A percentile compares a stretch with the other conserved stretches of the same genome.
These are phyloP conservation scores for Musa schizocarpa DNA, from an alignment of 176 grass and related monocot species.

Conservation along the genomic window DNA sequence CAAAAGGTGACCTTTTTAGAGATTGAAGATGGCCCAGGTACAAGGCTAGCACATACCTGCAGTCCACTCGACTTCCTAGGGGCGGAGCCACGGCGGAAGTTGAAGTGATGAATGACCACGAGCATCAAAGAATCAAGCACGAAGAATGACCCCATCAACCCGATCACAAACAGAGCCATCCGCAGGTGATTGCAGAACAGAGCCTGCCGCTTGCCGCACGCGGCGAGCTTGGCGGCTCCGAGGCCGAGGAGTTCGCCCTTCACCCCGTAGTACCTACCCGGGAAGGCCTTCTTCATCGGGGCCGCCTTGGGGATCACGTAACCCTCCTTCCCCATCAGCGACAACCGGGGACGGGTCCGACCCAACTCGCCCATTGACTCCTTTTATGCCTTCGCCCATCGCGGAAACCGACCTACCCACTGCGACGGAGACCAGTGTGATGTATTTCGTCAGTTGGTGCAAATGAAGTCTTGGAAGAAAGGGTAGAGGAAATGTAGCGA, in stretches of 20 bases:
- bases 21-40: background rate
- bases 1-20: background rate
- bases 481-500: too few species aligned
- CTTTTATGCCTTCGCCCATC: background rate
- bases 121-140: constrained; percentile 65
- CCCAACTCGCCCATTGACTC: background rate
- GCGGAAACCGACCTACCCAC: constrained; percentile 5
- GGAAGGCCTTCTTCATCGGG: background rate
- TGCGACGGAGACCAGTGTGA: background rate
- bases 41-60: constrained; percentile 34
- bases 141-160: constrained; percentile 56
- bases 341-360: background rate
- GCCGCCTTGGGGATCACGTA: background rate
- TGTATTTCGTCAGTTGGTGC: background rate
- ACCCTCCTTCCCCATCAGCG: constrained; percentile 2
- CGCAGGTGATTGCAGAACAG: constrained; percentile 51
- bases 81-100: constrained; percentile 31
- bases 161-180: constrained; percentile 43
- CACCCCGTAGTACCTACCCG: background rate
- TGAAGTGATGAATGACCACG: constrained; percentile 59
- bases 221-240: constrained; percentile 28
- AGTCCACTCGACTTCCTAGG: constrained; percentile 30
- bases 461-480: too few species aligned
- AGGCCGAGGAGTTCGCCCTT: constrained; percentile 17
- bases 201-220: constrained; percentile 27